A percentile compares a stretch with the other conserved stretches of the same genome.
phyloP scores from a whole-genome alignment of 805 yeast species.

The Yarrowia sp. region DNA sequence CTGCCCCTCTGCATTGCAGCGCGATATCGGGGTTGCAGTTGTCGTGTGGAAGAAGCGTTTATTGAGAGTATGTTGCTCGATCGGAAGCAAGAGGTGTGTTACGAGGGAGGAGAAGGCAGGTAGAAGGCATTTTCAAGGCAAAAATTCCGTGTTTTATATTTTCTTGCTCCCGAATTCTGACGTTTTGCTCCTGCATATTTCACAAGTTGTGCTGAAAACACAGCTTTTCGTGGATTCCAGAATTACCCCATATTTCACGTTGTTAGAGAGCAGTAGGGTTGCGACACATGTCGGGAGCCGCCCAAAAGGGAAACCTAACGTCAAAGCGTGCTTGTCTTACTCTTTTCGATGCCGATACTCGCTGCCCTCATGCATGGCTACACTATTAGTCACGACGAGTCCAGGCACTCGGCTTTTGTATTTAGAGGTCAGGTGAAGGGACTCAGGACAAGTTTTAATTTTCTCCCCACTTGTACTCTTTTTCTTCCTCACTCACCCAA shows the following conservation, averaged over 20 bases:
- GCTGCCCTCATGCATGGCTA: neutral
- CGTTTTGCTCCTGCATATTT: neutral
- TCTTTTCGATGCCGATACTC: slow-evolving; percentile 10
- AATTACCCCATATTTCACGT: slow-evolving; percentile 7
- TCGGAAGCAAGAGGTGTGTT: neutral
- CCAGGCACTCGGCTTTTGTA: neutral
- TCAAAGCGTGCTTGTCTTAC: slow-evolving; percentile 1
- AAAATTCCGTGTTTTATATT: neutral
- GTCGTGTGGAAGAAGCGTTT: slow-evolving; percentile 4
- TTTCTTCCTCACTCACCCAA: neutral
- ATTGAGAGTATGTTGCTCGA: neutral
- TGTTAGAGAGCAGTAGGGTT: neutral
- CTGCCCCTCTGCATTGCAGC: slow-evolving; percentile 16
- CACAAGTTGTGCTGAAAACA: neutral
- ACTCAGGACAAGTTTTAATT: no score
- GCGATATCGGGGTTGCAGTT: slow-evolving; percentile 19
- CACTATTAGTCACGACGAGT: neutral
- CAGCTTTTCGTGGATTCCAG: no score
- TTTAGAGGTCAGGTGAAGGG: neutral
- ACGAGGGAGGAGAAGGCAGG: no score
- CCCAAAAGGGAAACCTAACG: slow-evolving; percentile 11
- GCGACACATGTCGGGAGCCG: neutral
- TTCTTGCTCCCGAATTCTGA: neutral
- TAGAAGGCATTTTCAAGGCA: no score
- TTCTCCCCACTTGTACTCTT: no score